Conservation (phyloP, 2,329 filamentous ascomycete genomes). For the Ophiostoma quercus region DNA sequence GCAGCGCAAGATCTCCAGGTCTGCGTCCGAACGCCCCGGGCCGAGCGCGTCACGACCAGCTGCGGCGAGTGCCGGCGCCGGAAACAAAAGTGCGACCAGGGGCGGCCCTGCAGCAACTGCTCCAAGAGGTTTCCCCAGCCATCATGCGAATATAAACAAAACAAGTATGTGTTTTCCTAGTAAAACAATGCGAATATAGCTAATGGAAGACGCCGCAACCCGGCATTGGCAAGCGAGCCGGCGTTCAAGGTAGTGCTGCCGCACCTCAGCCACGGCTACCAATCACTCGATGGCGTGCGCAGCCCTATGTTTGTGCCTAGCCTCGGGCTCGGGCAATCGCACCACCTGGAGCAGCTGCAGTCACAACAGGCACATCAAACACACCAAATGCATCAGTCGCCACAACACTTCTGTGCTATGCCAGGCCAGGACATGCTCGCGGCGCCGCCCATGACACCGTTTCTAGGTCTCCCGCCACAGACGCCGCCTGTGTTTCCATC, state of each 20-base stretch:
- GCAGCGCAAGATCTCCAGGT: not conserved
- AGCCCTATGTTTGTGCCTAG: not conserved
- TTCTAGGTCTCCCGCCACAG: not conserved
- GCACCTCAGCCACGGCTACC: not conserved
- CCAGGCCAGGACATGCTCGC: not conserved
- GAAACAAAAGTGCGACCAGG: slow-evolving; percentile 52
- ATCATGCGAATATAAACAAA: not conserved
- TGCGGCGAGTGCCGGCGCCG: slow-evolving; percentile 46
- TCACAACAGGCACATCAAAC: not conserved
- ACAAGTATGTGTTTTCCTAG: not conserved
- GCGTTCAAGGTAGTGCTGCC: not conserved
- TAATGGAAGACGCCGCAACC: slow-evolving; percentile 1
- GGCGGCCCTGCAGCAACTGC: slow-evolving; percentile 51
- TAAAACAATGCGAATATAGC: not conserved
- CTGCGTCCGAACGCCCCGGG: slow-evolving; percentile 25
- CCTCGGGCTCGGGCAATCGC: not conserved
- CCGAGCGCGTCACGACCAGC: slow-evolving; percentile 36
- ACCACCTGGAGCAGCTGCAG: not conserved
- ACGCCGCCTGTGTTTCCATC: not conserved
- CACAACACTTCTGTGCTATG: not conserved
- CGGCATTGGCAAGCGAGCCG: not conserved
- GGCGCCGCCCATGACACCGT: not conserved
- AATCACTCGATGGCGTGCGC: not conserved
- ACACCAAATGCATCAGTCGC: not conserved
- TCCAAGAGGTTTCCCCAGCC: slow-evolving; percentile 29